Evolutionary conservation across 2,329 filamentous ascomycete genomes (phyloP), one percentile per base, ranked within the genome.

Genomic region (Cladosporium sp.): DNA sequence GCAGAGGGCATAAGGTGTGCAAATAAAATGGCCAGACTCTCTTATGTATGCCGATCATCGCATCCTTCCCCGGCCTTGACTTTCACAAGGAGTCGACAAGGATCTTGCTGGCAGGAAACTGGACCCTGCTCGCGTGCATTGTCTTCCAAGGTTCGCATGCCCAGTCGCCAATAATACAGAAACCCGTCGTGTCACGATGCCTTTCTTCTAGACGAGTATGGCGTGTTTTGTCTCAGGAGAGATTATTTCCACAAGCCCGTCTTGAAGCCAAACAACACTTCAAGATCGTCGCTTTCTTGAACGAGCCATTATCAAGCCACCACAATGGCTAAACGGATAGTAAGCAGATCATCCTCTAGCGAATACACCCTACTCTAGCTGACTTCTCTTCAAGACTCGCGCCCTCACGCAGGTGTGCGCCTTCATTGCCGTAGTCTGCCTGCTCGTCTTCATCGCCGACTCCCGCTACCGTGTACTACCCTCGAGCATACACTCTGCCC

Each of bases 391-490:
- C 30, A 67, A 82, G 79, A 79, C 81, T 34, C 80, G 82, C 69
- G 92, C 92, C 69, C 86, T 90, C 74, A 83, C 90, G 76, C 92
- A 97, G 84, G 87, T 95, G 75, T 82, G 85, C 69, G 82, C 87
- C 65, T 83, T 92, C 65, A 83, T 86, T 64, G 76, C 86, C 70
- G 81, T 92, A 74, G 73, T 79, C 71, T 86, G 90, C 70, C 82
- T 94, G 70, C 75, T 93, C 72, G 79, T 94, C 73, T 88, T 94
- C 78, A 85, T 96, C 77, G 88, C 97, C 81, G 93, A 97, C 80
- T 91, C 89, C 75, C 91, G 90, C 76, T 96, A 95, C 81, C 87
- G 91, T 71, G 90, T 97, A 66, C 87, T 97, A 39, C 93, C 93
- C 49, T 88, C 89, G 73, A 87, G 90, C 67, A 90, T 97, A 71